These are phyloP conservation scores for Poterioochromonas sp. DNA, from an alignment of 352 stramenopile species.

Conservation along the genomic window DNA sequence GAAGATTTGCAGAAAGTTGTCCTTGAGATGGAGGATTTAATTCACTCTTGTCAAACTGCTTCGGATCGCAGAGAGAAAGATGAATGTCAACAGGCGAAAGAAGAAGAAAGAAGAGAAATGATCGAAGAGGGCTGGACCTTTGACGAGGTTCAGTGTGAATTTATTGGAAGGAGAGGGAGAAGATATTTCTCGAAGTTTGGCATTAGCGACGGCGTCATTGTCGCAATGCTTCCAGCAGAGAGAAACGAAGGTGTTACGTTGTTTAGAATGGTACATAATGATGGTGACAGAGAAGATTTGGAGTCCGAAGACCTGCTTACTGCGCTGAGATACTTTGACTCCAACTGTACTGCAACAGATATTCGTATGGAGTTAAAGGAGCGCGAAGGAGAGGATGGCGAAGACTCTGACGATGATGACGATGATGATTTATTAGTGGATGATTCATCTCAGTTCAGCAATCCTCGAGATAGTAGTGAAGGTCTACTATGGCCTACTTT, in stretches of 20 bases:
- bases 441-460: neutral
- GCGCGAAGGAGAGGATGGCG: neutral
- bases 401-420: neutral
- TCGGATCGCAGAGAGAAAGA: neutral
- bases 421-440: neutral
- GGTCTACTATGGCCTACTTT: neutral
- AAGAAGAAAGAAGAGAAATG: conserved; percentile 33
- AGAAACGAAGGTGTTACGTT: conserved; percentile 8
- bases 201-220: conserved; percentile 6
- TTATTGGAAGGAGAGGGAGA: neutral
- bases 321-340: neutral
- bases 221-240: neutral
- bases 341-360: neutral
- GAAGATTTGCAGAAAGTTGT: neutral
- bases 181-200: conserved; percentile 18
- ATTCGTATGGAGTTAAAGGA: neutral
- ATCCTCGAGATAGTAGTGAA: neutral
- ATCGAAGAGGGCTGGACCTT: conserved; percentile 34
- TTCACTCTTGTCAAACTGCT: neutral
- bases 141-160: neutral
- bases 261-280: conserved; percentile 13
- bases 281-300: conserved; percentile 32
- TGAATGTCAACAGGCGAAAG: conserved; percentile 19
- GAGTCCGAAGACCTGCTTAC: neutral
- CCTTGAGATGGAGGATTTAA: neutral